Conservation (phyloP, 805 yeast species). For the Metschnikowia peoriensis region DNA sequence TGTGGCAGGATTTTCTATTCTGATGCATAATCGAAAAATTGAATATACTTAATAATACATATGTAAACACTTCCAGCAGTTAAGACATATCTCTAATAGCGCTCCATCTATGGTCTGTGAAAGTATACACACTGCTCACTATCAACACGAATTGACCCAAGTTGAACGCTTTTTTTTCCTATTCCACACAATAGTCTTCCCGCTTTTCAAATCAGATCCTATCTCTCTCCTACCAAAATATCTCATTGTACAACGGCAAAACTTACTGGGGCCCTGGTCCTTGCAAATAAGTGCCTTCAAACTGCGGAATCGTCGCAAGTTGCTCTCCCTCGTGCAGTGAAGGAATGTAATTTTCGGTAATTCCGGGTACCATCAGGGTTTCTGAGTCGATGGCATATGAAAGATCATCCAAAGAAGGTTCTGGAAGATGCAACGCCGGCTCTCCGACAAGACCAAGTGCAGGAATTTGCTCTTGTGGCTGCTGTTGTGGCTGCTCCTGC, state of each 20-base stretch:
- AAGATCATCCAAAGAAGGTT: slow-evolving; percentile 4
- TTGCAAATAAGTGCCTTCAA: slow-evolving; percentile 4
- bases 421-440: slow-evolving; percentile 3
- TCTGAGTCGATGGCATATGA: slow-evolving; percentile 7
- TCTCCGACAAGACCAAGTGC: background rate
- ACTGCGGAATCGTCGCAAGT: slow-evolving; percentile 1
- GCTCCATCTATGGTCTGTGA: too few species aligned
- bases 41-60: too few species aligned
- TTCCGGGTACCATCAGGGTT: slow-evolving; percentile 6
- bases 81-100: too few species aligned
- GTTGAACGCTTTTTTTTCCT: too few species aligned
- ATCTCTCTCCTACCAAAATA: too few species aligned
- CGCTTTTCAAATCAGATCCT: too few species aligned
- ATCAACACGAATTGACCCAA: too few species aligned
- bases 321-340: background rate
- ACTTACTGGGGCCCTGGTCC: slow-evolving; percentile 1
- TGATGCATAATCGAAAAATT: too few species aligned
- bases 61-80: too few species aligned
- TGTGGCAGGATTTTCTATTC: too few species aligned
- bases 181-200: too few species aligned
- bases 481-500: background rate
- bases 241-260: background rate
- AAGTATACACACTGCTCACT: too few species aligned
- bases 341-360: background rate
- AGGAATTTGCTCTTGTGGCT: background rate